A percentile compares a stretch with the other conserved stretches of the same genome.
Conservation (phyloP, 2,329 filamentous ascomycete genomes). For the Knoxdaviesia capensis region DNA sequence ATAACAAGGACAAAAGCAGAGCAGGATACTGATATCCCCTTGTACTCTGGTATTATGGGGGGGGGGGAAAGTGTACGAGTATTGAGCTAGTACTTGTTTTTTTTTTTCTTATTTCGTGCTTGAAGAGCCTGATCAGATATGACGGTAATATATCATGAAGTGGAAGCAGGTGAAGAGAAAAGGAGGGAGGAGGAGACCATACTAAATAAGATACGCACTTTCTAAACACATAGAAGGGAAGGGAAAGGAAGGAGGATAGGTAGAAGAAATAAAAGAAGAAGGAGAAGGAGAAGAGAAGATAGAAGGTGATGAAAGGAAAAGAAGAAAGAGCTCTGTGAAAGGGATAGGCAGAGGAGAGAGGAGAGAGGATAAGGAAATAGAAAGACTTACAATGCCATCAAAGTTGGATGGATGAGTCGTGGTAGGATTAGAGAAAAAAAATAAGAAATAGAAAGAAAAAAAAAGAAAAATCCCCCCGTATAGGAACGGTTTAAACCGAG, state of each 20-base stretch:
- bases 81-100: no score
- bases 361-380: not conserved
- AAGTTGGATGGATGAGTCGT: not conserved
- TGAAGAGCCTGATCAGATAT: no score
- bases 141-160: no score
- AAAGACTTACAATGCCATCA: not conserved
- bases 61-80: no score
- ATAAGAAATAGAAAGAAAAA: not conserved
- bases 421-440: not conserved
- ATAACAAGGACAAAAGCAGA: no score
- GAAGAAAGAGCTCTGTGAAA: not conserved
- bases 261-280: not conserved
- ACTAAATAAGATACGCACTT: not conserved
- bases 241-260: not conserved
- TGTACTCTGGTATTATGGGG: no score
- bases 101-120: no score
- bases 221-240: no score
- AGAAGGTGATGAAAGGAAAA: not conserved
- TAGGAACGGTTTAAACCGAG: no score
- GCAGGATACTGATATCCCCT: no score
- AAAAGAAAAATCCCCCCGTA: not conserved
- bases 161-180: not conserved
- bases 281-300: conserved; percentile 1
- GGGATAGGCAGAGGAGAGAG: not conserved
- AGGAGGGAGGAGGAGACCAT: not conserved